Evolutionary conservation across 176 grass and related monocot species (phyloP).

Genomic region (Secale cereale): DNA sequence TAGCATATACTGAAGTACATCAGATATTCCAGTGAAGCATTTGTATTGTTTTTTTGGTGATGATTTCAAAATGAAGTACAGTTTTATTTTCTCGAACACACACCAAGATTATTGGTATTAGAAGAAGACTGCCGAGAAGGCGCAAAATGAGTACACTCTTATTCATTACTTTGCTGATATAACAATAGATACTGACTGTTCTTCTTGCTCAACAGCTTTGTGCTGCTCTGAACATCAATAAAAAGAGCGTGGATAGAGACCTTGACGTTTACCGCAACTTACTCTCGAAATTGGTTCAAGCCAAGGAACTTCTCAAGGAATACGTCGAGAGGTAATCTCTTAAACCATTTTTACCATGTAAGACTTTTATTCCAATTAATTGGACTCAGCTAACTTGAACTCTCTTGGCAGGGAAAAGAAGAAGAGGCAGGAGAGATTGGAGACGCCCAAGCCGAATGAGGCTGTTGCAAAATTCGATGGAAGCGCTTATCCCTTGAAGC

Average conservation of each 20-base stretch:
- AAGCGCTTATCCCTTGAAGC: slow-evolving; percentile 46
- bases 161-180: not conserved
- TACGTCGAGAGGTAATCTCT: slow-evolving; percentile 76
- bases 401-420: slow-evolving; percentile 81
- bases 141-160: not conserved
- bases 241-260: slow-evolving; percentile 96
- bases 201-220: slow-evolving; percentile 71
- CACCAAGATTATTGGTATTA: no score
- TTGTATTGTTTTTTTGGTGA: slow-evolving; percentile 9
- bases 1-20: not conserved
- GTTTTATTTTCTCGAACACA: not conserved
- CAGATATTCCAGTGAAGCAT: slow-evolving; percentile 14
- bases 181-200: slow-evolving; percentile 13
- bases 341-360: not conserved
- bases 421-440: slow-evolving; percentile 90
- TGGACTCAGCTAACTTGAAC: slow-evolving; percentile 8
- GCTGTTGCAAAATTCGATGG: slow-evolving; percentile 74
- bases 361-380: not conserved
- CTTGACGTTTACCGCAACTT: slow-evolving; percentile 96
- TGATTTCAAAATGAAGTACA: slow-evolving; percentile 9
- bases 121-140: no score
- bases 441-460: slow-evolving; percentile 66
- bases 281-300: slow-evolving; percentile 94
- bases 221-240: slow-evolving; percentile 73
- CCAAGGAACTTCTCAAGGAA: slow-evolving; percentile 99